Evolutionary conservation across 2,329 filamentous ascomycete species (phyloP), one percentile per base, ranked within the genome.

Genomic region (Colletotrichum sansevieriae): DNA sequence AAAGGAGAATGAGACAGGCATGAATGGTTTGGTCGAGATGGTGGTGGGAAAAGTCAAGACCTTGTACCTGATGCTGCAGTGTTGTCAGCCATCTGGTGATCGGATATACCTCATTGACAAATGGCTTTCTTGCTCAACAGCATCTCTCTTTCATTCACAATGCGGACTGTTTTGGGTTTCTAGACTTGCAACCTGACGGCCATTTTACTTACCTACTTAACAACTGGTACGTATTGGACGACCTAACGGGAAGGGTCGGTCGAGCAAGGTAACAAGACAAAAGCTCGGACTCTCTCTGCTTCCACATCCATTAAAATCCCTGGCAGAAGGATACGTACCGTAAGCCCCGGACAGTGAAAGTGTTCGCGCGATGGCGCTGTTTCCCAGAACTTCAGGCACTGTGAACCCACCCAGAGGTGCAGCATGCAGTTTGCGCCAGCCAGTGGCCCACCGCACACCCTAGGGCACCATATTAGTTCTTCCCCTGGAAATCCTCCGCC

Each of bases 391-490:
- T 56, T 11, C 37, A 39, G 18, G 22, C 65, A 68, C 65, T 68
- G 65, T 68, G 65, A 33, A 25, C 22, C 60, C 65, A 55, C 65
- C 35, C 47, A 25, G 35, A 44, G 37, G 22, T 65, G 65, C 65
- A 58, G 61, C 29, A 57, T 65, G 65, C 61, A 59, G 65, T 49
- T 68, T 68, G 65, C 54, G 65, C 61, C 62, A 65, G 61, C 54
- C 55, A 68, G 62, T 60, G 49, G 59, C 59, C 46, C 59, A 62
- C 59, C 59, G 37, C 59, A 55, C 52, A 55, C 35, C 15, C 49
- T 37, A 44, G 37, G 37, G 37, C 37, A 39, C 25, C 62, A 39
- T 39, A 58, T 51, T 51, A 58, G 52, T 65, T 46, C 35, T 18
- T 25, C 62, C 51, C 62, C 62, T 43, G 59, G 60, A 33, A 64